Base-by-base conservation (phyloP, 1,284 basidiomycete species). In the Pseudozyma tsukubaensis region DNA sequence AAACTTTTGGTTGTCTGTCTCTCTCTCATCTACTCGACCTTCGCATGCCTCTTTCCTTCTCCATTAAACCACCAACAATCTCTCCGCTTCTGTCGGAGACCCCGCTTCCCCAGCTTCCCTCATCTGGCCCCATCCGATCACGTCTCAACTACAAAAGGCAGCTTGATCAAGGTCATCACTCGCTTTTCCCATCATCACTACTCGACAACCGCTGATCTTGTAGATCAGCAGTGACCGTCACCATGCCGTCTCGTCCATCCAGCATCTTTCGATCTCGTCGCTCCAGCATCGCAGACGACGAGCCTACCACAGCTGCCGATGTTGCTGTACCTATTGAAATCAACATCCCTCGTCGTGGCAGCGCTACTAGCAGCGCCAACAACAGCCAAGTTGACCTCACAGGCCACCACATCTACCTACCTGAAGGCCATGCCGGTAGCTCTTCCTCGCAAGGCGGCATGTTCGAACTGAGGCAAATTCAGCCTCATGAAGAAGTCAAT, bases 321-420 rank as follows among this genome's bases (percentile, higher is more conserved):
- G 50, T 68, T 32, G 70, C 70, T 19, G 64, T 72, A 10, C 64
- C 70, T 44, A 50, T 72, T 29, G 59, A 72, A n/a, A 47, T 72
- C 53, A 59, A 58, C 50, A 32, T 68, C 13, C 53, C 70, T 1
- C 43, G 53, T 10, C 50, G 50, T 19, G 45, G n/a, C 61, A 60
- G 50, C 11, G 58, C 52, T 18, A 55, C 21, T 50, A 61, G 53
- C 50, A 66, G 63, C 52, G 55, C 59, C 53, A 63, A 62, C 43
- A 58, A 50, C 56, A 67, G 64, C 44, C 70, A 64, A 18, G n/a
- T 54, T 32, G 64, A 67, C n/a, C 64, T 72, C 32, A 60, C 64
- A 2, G 70, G 70, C 18, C 64, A 68, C n/a, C 70, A 72, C 24
- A 68, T 72, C 40, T 65, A 60, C 24, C 70, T 72, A 1, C 59